These are phyloP conservation scores for Pseudozyma thailandica DNA, from an alignment of 1,284 basidiomycete species.

Conservation along the genomic window DNA sequence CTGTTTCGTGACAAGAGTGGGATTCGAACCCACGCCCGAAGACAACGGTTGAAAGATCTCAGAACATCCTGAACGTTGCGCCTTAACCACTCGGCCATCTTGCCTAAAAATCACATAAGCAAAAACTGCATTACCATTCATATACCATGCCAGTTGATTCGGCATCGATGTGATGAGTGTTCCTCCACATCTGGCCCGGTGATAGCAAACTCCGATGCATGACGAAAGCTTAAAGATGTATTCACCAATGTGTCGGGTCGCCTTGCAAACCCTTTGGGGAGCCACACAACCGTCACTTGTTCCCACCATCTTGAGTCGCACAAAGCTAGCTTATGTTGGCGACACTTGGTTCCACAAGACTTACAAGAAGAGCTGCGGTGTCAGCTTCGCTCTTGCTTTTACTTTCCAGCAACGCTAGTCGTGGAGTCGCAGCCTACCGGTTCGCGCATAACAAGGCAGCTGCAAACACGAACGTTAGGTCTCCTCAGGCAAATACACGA, in stretches of 20 bases:
- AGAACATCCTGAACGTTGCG: slow-evolving; percentile 52
- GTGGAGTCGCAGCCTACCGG: slow-evolving; percentile 3
- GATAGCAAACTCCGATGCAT: neutral
- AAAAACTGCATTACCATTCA: too few species aligned
- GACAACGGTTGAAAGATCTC: slow-evolving; percentile 42
- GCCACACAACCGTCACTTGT: neutral
- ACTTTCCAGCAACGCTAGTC: neutral
- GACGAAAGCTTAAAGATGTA: neutral
- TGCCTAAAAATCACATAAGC: too few species aligned
- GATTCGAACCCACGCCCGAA: slow-evolving; percentile 68
- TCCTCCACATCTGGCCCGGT: slow-evolving; percentile 23
- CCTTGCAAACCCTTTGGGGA: neutral
- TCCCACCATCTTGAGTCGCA: neutral
- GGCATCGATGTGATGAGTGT: slow-evolving; percentile 1
- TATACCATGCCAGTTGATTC: neutral
- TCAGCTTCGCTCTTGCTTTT: slow-evolving; percentile 20
- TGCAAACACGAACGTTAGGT: slow-evolving; percentile 8
- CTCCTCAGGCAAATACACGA: slow-evolving; percentile 11
- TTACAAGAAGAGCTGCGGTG: slow-evolving; percentile 2
- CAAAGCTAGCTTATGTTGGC: slow-evolving; percentile 17
- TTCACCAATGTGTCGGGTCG: neutral
- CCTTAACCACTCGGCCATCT: slow-evolving; percentile 69
- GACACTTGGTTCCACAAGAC: slow-evolving; percentile 3
- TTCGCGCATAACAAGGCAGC: slow-evolving; percentile 21
- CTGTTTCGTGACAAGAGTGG: slow-evolving; percentile 64